A percentile compares a stretch with the other conserved stretches of the same genome.
These are phyloP conservation scores for Selaginella moellendorffii DNA, from an alignment of 75 land plant species.

Conservation along the genomic window DNA sequence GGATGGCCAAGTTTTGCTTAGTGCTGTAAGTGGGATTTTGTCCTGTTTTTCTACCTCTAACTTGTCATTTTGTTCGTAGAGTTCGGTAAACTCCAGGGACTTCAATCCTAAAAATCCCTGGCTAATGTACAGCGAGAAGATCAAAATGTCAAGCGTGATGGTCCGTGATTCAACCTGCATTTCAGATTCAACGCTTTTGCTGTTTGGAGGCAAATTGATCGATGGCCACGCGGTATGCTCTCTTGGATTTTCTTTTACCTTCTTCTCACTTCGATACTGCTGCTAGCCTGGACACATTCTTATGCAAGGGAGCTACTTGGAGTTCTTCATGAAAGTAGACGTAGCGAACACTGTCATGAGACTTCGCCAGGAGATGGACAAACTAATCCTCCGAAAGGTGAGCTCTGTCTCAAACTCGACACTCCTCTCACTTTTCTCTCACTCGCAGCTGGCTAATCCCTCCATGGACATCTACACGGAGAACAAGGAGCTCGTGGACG, in stretches of 20 bases:
- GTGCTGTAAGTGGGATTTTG: conserved; percentile 36
- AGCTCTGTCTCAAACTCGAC: background rate
- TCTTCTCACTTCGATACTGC: background rate
- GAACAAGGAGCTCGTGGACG: conserved; percentile 63
- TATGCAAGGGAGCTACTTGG: conserved; percentile 73
- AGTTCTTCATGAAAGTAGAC: conserved; percentile 76
- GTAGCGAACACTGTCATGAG: conserved; percentile 49
- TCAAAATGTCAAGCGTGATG: conserved; percentile 69
- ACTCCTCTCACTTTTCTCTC: background rate
- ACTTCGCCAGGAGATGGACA: conserved; percentile 67
- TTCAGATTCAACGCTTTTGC: conserved; percentile 74
- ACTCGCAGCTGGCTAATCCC: conserved; percentile 56
- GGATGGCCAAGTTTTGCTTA: conserved; percentile 83
- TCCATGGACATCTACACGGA: conserved; percentile 53
- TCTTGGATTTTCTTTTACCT: no score
- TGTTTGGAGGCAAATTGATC: conserved; percentile 69
- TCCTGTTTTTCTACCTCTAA: background rate
- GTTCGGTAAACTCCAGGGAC: conserved; percentile 79
- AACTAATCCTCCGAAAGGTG: conserved; percentile 63
- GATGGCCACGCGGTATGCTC: conserved; percentile 36
- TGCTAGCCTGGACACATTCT: conserved; percentile 73
- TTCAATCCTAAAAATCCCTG: conserved; percentile 69
- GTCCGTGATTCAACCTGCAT: conserved; percentile 91
- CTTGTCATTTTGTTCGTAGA: conserved; percentile 29
- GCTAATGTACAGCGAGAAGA: conserved; percentile 89